Evolutionary conservation across 129 eudicot genomes (phyloP).

Genomic region (Pseudognaphalium luteoalbum): DNA sequence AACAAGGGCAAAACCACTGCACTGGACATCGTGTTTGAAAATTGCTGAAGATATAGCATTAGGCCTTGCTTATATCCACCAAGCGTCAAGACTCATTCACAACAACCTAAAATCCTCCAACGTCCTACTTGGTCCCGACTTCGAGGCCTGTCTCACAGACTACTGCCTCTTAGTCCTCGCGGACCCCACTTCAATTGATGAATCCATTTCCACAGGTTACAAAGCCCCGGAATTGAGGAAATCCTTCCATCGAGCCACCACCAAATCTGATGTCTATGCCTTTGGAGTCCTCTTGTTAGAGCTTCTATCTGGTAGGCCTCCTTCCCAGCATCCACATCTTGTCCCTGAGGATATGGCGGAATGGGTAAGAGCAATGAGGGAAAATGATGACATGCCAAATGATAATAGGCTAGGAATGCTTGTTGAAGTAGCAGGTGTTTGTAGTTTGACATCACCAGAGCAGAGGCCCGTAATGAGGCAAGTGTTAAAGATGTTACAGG

Average conservation of each 20-base stretch:
- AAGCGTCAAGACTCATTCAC: conserved; percentile 70
- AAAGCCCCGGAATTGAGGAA: conserved; percentile 76
- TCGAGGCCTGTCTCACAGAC: conserved; percentile 89
- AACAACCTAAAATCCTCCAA: conserved; percentile 91
- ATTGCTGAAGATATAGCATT: conserved; percentile 93
- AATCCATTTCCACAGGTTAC: conserved; percentile 52
- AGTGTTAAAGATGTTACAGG: conserved; percentile 77
- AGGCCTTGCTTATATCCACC: conserved; percentile 91
- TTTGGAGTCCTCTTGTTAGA: conserved; percentile 78
- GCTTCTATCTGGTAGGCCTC: conserved; percentile 79
- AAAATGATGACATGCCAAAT: conserved; percentile 53
- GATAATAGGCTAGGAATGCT: conserved; percentile 71
- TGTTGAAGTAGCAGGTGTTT: conserved; percentile 71
- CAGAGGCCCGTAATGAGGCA: conserved; percentile 92
- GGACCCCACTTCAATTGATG: conserved; percentile 47
- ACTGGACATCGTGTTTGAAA: conserved; percentile 94
- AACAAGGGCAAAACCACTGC: conserved; percentile 84
- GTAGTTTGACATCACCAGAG: conserved; percentile 82
- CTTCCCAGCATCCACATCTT: conserved; percentile 76
- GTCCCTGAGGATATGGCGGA: conserved; percentile 69
- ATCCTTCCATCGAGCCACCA: conserved; percentile 46
- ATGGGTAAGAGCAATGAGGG: conserved; percentile 88
- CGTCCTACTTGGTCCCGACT: conserved; percentile 76
- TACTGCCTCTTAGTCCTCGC: conserved; percentile 66
- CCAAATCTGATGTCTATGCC: conserved; percentile 76